Percentiles rank a stretch among this genome's conserved stretches.
Evolutionary conservation across 805 yeast species (phyloP).

Genomic region (Metschnikowia lunata): DNA sequence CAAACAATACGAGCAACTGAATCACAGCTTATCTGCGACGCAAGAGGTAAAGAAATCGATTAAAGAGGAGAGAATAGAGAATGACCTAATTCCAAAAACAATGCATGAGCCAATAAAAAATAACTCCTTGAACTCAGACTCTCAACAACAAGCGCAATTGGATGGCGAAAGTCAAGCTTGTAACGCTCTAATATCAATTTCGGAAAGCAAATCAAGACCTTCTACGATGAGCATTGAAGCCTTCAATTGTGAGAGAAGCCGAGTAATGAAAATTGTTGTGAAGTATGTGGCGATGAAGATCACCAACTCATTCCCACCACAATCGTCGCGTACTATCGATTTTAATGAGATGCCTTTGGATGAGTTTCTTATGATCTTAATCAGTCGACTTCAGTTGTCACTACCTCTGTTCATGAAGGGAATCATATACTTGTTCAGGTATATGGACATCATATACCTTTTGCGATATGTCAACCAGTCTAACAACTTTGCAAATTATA

Average conservation of each 20-base stretch:
- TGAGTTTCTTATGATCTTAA: conserved; percentile 34
- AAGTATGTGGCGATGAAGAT: conserved; percentile 42
- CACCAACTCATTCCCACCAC: conserved; percentile 42
- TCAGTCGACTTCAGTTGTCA: conserved; percentile 34
- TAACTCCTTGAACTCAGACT: too few species aligned
- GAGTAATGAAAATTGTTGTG: conserved; percentile 40
- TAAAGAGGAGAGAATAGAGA: conserved; percentile 7
- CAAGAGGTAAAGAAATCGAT: conserved; percentile 22
- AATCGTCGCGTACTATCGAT: conserved; percentile 21
- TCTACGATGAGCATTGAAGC: conserved; percentile 14
- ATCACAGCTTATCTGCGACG: conserved; percentile 11
- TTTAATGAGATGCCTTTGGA: conserved; percentile 36
- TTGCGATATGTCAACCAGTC: conserved; percentile 43
- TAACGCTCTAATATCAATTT: too few species aligned
- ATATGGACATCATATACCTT: conserved; percentile 44
- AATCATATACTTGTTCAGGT: conserved; percentile 39
- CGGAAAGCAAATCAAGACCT: too few species aligned
- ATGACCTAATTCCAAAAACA: too few species aligned
- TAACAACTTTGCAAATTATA: conserved; percentile 40
- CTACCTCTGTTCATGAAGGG: conserved; percentile 38
- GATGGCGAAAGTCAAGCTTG: too few species aligned
- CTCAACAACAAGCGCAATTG: too few species aligned
- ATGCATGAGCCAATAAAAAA: too few species aligned
- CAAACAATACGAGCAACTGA: conserved; percentile 1
- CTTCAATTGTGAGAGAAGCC: conserved; percentile 30